Evolutionary conservation across 108 stramenopile genomes (phyloP).

Genomic region (Discostella stelligeroides): DNA sequence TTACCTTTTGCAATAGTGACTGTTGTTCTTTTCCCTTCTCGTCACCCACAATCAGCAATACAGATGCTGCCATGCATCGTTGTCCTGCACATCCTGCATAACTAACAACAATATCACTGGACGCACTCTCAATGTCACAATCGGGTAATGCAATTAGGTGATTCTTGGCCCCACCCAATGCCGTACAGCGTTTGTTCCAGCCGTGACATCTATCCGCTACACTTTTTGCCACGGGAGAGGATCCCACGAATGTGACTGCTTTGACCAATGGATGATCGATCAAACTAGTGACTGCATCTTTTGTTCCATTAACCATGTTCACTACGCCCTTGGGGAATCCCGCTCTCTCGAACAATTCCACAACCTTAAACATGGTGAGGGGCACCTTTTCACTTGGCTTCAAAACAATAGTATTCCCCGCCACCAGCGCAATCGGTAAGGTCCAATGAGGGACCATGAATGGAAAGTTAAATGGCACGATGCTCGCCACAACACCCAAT

Average conservation of each 20-base stretch:
- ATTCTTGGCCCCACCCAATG: conserved; percentile 97
- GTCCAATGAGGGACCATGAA: conserved; percentile 90
- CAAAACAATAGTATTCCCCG: conserved; percentile 88
- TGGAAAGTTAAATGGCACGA: conserved; percentile 95
- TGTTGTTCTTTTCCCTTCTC: conserved; percentile 44
- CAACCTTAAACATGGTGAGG: conserved; percentile 74
- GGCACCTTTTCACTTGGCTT: conserved; percentile 95
- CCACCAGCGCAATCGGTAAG: conserved; percentile 90
- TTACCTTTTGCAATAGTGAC: conserved; percentile 61
- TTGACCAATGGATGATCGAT: conserved; percentile 71
- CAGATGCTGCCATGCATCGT: conserved; percentile 94
- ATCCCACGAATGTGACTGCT: conserved; percentile 96
- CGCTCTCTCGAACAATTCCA: conserved; percentile 65
- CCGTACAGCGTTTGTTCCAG: conserved; percentile 89
- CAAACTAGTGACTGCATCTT: conserved; percentile 64
- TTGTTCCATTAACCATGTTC: conserved; percentile 77
- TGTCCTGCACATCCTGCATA: conserved; percentile 93
- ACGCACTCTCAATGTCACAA: conserved; percentile 71
- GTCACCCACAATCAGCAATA: conserved; percentile 83
- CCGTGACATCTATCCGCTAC: conserved; percentile 75
- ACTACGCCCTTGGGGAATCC: conserved; percentile 90
- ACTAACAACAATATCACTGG: conserved; percentile 89
- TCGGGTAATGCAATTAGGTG: conserved; percentile 93
- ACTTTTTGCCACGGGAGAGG: conserved; percentile 81
- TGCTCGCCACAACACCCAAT: conserved; percentile 90